Evolutionary conservation across 805 yeast species (phyloP), one percentile per base, ranked within the genome.

Genomic region (Zygoascus biomembranicola): DNA sequence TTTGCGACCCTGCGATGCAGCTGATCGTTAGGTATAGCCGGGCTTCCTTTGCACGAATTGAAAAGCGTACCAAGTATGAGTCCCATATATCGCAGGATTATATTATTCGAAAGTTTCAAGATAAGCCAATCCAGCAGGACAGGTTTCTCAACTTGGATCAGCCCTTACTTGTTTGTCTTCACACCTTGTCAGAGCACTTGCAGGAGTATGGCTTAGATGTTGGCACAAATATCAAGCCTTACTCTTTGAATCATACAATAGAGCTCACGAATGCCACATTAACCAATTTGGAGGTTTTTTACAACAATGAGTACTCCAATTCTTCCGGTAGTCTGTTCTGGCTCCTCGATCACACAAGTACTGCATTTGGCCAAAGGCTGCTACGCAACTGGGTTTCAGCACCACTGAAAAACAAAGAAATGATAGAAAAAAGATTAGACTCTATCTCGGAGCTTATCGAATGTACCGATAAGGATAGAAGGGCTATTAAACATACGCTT

Each of bases 311-410:
- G 0, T 81, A 81, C 57, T 65, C 70, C 11, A 69, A 74, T 4
- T 72, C 72, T 8, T 69, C 74, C 32, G 98, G 97, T 0, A 81
- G 96, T 0, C 69, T 92, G 13, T 65, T 87, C 14, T 87, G 95
- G 90, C 71, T 88, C 1, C 60, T 94, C 55, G 86, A 92, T 64
- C 90, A 85, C 59, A 87, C 98, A 0, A 70, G 80, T 35, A 87
- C 98, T 0, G 73, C 77, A 31, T 85, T 84, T 66, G 99, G 99
- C 0, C 77, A 74, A 46, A 69, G 96, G 52, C 61, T 80, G 55
- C 66, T 94, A 13, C 73, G 75, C 31, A 71, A 77, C 41, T 94
- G 99, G 99, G 69, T 90, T 0, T 73, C 81, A 1, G 73, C 76
- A 55, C 99, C 99, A 1, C 72, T 90, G 20, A 68, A 79, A 0